These are phyloP conservation scores for Infundibulicybe gibba DNA, from an alignment of 768 basidiomycete genomes.

Conservation along the genomic window DNA sequence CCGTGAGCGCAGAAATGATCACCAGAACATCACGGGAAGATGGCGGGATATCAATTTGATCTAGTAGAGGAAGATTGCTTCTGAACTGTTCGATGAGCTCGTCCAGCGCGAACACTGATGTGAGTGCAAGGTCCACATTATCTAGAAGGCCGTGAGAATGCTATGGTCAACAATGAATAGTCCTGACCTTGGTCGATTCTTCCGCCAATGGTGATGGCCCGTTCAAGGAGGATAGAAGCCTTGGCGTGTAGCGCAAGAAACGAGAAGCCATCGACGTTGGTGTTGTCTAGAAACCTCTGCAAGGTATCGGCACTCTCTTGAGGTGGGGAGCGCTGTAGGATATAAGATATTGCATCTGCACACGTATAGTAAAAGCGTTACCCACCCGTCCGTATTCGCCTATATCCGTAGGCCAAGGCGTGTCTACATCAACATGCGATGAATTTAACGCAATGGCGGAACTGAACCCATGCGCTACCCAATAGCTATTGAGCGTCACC, in stretches of 20 bases:
- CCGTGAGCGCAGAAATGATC: too few species aligned
- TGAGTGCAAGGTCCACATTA: too few species aligned
- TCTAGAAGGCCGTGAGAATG: too few species aligned
- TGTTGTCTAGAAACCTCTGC: conserved; percentile 21
- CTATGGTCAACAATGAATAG: too few species aligned
- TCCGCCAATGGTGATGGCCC: conserved; percentile 8
- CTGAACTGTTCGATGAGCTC: too few species aligned
- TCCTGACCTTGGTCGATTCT: too few species aligned
- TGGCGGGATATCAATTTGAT: too few species aligned
- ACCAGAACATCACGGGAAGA: too few species aligned
- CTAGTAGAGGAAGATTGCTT: too few species aligned
- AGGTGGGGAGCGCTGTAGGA: not conserved
- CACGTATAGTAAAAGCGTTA: not conserved
- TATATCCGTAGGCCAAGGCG: conserved; percentile 30
- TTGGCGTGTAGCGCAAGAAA: conserved; percentile 21
- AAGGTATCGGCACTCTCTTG: not conserved
- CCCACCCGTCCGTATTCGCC: conserved; percentile 13
- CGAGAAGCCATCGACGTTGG: conserved; percentile 19
- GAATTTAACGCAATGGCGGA: conserved; percentile 38
- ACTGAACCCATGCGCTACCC: conserved; percentile 39
- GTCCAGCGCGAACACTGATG: too few species aligned
- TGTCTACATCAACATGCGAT: conserved; percentile 24
- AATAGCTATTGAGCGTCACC: conserved; percentile 39
- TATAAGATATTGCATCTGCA: not conserved
- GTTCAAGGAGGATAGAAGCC: conserved; percentile 30